Conservation (phyloP, 805 yeast species). For the Nakazawaea wickerhamii region DNA sequence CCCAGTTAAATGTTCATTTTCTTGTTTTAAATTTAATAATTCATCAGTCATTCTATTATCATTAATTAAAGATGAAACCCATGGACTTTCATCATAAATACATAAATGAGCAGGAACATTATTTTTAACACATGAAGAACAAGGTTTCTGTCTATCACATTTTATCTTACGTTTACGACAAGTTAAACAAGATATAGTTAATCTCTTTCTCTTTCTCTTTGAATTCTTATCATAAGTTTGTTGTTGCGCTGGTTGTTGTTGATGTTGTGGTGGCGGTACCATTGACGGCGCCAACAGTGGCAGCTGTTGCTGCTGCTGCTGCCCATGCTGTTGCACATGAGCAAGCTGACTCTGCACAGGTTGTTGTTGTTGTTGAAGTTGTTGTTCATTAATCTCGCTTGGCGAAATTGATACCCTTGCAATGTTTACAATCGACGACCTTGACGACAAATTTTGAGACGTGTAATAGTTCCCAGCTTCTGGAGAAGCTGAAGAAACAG, state of each 20-base stretch:
- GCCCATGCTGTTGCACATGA: too few relatives aligned
- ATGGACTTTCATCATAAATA: slow-evolving; percentile 13
- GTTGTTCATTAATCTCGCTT: not conserved
- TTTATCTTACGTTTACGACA: slow-evolving; percentile 27
- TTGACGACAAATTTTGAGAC: not conserved
- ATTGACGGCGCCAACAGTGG: too few relatives aligned
- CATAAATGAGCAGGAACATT: slow-evolving; percentile 15
- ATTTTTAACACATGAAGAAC: slow-evolving; percentile 23
- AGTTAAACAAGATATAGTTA: slow-evolving; percentile 23
- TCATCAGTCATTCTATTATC: slow-evolving; percentile 13
- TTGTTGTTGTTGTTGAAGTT: not conserved
- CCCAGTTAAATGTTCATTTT: slow-evolving; percentile 10
- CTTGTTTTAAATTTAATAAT: slow-evolving; percentile 9
- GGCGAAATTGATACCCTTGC: not conserved
- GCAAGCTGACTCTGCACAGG: not conserved
- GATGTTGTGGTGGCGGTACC: too few relatives aligned
- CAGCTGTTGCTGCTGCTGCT: too few relatives aligned
- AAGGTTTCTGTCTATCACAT: slow-evolving; percentile 28
- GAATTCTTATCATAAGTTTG: not conserved
- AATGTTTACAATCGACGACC: not conserved
- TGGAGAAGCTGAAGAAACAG: not conserved
- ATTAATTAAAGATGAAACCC: slow-evolving; percentile 12
- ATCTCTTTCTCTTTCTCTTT: slow-evolving; percentile 18
- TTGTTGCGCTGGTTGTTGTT: not conserved
- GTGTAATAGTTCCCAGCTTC: not conserved